Conservation (phyloP, 768 basidiomycete species). For the Leucosporidium yakuticum region DNA sequence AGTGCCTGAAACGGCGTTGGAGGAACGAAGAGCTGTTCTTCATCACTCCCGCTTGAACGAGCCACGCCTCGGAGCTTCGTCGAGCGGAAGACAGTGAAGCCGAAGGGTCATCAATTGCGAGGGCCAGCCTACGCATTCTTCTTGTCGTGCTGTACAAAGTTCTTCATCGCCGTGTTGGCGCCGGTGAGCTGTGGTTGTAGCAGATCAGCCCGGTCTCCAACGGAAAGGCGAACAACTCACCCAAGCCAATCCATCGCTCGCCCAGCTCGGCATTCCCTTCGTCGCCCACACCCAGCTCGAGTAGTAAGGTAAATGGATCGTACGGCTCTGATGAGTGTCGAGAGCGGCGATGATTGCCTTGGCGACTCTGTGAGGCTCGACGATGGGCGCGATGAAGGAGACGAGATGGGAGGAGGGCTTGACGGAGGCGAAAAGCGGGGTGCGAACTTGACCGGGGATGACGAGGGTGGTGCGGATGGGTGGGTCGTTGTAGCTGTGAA, state of each 20-base stretch:
- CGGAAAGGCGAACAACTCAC: not conserved
- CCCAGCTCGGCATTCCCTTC: constrained; percentile 23
- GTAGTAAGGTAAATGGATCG: constrained; percentile 54
- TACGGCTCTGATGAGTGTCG: constrained; percentile 15
- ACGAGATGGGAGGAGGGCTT: constrained; percentile 53
- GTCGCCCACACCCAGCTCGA: constrained; percentile 34
- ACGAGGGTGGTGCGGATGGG: constrained; percentile 75
- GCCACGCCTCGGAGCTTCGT: not conserved
- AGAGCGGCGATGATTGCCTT: constrained; percentile 62
- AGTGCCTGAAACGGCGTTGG: not conserved
- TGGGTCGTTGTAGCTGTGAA: constrained; percentile 61
- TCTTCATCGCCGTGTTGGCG: constrained; percentile 1
- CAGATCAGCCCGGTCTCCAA: not conserved
- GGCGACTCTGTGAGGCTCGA: constrained; percentile 69
- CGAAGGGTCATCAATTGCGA: not conserved
- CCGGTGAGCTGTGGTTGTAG: not conserved
- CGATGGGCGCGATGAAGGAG: constrained; percentile 70
- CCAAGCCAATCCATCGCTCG: constrained; percentile 4
- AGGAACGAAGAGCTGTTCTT: not conserved
- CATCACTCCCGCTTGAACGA: too few species aligned
- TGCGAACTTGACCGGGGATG: constrained; percentile 68
- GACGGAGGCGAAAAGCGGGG: constrained; percentile 64
- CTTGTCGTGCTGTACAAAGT: not conserved
- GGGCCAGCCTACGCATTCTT: not conserved
- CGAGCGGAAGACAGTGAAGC: not conserved